Evolutionary conservation across 140 eudicot genomes (phyloP).

Genomic region (Ambrosia hybrid): DNA sequence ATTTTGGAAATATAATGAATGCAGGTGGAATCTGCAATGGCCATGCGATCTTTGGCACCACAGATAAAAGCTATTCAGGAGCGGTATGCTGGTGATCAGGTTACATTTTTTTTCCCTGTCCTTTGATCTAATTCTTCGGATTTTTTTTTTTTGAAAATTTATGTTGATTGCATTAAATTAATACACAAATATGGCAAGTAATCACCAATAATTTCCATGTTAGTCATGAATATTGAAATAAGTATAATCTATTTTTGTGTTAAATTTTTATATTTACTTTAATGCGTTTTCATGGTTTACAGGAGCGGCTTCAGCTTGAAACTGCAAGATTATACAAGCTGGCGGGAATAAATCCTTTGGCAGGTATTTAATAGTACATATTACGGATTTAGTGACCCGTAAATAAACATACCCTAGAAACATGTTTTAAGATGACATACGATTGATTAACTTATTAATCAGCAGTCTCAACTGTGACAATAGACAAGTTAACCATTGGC

Average conservation of each 20-base stretch:
- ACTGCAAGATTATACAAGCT: conserved; percentile 93
- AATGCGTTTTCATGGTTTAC: conserved; percentile 26
- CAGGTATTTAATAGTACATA: conserved; percentile 48
- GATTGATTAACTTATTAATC: background rate
- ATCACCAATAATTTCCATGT: background rate
- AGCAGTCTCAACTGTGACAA: background rate
- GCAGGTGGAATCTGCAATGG: conserved; percentile 97
- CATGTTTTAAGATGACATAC: conserved; percentile 3
- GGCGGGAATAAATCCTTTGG: conserved; percentile 90
- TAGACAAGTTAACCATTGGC: background rate
- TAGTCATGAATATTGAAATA: background rate
- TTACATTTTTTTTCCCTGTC: conserved; percentile 30
- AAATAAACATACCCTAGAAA: background rate
- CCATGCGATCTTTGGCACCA: conserved; percentile 95
- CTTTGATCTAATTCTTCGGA: background rate
- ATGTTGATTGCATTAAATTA: background rate
- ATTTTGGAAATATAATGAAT: conserved; percentile 2
- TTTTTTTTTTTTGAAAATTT: background rate
- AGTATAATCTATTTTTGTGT: background rate
- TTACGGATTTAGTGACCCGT: background rate
- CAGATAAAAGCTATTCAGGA: conserved; percentile 97
- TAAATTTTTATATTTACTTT: background rate
- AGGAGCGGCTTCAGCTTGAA: conserved; percentile 94
- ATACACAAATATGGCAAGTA: background rate
- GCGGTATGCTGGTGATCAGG: conserved; percentile 98